Evolutionary conservation across 495 filamentous ascomycete genomes (phyloP).

Genomic region (Hyaloscypha variabilis): DNA sequence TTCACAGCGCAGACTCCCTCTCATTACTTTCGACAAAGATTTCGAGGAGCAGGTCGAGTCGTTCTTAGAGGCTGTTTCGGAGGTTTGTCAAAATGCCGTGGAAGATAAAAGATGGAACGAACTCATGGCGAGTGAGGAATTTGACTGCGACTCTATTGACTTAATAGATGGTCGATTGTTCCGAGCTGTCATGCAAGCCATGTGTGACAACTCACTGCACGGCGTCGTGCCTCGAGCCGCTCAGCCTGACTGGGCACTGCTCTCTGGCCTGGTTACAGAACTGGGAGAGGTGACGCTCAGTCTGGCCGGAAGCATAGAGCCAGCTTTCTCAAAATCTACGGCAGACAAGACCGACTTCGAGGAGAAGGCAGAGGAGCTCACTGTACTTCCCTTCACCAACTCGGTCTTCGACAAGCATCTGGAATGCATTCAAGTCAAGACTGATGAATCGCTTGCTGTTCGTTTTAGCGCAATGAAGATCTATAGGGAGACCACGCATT

Average conservation of each 20-base stretch:
- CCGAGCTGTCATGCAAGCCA: slow-evolving; percentile 33
- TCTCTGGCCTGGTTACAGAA: slow-evolving; percentile 18
- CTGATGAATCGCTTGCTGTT: slow-evolving; percentile 30
- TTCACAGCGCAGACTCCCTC: slow-evolving; percentile 31
- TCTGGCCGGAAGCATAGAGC: slow-evolving; percentile 18
- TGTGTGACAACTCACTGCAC: slow-evolving; percentile 32
- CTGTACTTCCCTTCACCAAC: slow-evolving; percentile 64
- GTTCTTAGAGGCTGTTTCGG: slow-evolving; percentile 22
- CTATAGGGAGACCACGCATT: slow-evolving; percentile 64
- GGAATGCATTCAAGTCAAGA: slow-evolving; percentile 48
- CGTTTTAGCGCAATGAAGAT: slow-evolving; percentile 36
- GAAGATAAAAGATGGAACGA: slow-evolving; percentile 15
- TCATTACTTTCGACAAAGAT: slow-evolving; percentile 26
- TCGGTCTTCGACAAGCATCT: slow-evolving; percentile 61
- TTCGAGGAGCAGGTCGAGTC: slow-evolving; percentile 27
- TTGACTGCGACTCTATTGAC: slow-evolving; percentile 57
- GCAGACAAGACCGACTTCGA: slow-evolving; percentile 11
- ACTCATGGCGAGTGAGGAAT: slow-evolving; percentile 16
- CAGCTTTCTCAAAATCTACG: slow-evolving; percentile 12
- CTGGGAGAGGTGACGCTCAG: slow-evolving; percentile 23
- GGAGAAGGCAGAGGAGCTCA: slow-evolving; percentile 16
- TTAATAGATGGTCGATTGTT: slow-evolving; percentile 68
- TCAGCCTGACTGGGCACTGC: slow-evolving; percentile 26
- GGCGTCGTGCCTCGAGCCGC: slow-evolving; percentile 27
- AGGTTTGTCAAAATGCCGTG: slow-evolving; percentile 16